Evolutionary conservation across 345 rosid species (phyloP).

Genomic region (Camelina laxa): DNA sequence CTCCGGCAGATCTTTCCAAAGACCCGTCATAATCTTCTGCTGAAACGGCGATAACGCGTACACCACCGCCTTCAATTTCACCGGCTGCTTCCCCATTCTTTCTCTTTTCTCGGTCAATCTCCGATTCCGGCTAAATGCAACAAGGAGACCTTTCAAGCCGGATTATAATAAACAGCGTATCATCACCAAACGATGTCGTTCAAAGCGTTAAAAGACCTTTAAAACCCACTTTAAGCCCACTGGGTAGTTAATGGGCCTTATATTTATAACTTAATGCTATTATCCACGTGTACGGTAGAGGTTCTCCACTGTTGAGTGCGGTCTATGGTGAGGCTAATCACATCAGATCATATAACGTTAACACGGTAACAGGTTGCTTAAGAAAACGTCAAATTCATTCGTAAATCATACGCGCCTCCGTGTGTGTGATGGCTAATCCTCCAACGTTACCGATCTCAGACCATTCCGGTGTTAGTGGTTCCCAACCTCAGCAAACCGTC

Average conservation of each 20-base stretch:
- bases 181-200: neutral
- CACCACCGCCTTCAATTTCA: constrained; percentile 83
- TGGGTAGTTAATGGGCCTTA: neutral
- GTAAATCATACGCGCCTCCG: constrained; percentile 35
- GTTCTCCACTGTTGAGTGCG: neutral
- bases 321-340: neutral
- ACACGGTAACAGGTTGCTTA: constrained; percentile 14
- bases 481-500: constrained; percentile 55
- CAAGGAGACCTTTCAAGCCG: constrained; percentile 18
- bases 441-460: constrained; percentile 39
- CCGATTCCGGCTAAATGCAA: neutral
- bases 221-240: neutral
- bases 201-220: neutral
- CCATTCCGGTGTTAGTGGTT: constrained; percentile 55
- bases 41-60: constrained; percentile 83
- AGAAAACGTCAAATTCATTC: constrained; percentile 5
- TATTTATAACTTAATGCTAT: neutral
- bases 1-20: constrained; percentile 69
- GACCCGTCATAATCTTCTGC: constrained; percentile 74
- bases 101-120: neutral
- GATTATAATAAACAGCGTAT: neutral
- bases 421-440: constrained; percentile 36
- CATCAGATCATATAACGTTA: constrained; percentile 27
- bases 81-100: constrained; percentile 74
- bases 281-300: constrained; percentile 38